Percentiles rank a stretch among this genome's conserved stretches.
Evolutionary conservation across 306 rosid species (phyloP).

Genomic region (Dryas alaskensis): DNA sequence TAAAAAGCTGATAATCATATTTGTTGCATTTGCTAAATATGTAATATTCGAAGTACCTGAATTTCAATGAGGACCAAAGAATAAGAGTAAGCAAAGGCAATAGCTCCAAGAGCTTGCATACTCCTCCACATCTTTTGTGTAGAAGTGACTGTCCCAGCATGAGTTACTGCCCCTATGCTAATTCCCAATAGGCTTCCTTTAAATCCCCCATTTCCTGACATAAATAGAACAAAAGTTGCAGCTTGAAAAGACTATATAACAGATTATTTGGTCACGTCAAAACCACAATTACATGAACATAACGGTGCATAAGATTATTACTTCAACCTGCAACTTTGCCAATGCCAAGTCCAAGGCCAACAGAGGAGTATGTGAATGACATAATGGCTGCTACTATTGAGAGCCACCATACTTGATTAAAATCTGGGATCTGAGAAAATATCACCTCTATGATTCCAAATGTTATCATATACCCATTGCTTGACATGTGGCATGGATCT

Average conservation of each 20-base stretch:
- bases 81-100: constrained; percentile 72
- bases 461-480: constrained; percentile 71
- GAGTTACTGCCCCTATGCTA: constrained; percentile 56
- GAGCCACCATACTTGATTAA: constrained; percentile 77
- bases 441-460: constrained; percentile 60
- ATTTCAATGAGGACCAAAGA: constrained; percentile 73
- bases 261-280: background rate
- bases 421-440: constrained; percentile 71
- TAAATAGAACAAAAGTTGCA: background rate
- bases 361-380: constrained; percentile 65
- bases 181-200: constrained; percentile 67
- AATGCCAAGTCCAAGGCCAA: constrained; percentile 60
- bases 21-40: too few relatives aligned
- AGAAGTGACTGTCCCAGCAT: constrained; percentile 51
- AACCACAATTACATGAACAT: too few relatives aligned
- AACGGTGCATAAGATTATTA: background rate
- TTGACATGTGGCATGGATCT: constrained; percentile 77
- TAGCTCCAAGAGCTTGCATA: constrained; percentile 71
- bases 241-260: too few relatives aligned
- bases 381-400: constrained; percentile 73
- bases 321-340: constrained; percentile 62
- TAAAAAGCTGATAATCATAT: too few relatives aligned
- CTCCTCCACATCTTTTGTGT: constrained; percentile 73
- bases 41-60: constrained; percentile 41
- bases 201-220: constrained; percentile 46